Evolutionary conservation across 2,329 filamentous ascomycete genomes (phyloP).

Genomic region (Beauveria sp.): DNA sequence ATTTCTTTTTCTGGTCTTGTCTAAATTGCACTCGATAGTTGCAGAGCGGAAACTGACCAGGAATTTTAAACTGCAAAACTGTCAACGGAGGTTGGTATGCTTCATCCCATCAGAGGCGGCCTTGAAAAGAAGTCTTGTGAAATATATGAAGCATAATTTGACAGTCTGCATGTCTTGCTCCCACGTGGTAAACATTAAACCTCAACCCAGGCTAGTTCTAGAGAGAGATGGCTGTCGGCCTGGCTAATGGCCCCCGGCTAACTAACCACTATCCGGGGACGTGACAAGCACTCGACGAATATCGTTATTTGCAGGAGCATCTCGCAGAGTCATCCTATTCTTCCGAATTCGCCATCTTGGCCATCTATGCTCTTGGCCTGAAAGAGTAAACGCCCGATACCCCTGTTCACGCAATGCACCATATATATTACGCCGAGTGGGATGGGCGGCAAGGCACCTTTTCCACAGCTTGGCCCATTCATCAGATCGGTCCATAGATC

Average conservation of each 20-base stretch:
- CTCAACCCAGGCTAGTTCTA: background rate
- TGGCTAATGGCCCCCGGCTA: background rate
- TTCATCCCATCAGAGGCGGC: background rate
- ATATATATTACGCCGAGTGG: background rate
- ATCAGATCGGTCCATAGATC: constrained; percentile 8
- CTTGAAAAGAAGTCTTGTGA: background rate
- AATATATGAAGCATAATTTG: background rate
- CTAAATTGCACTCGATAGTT: background rate
- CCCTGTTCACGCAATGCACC: background rate
- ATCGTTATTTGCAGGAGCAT: background rate
- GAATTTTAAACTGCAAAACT: too few species aligned
- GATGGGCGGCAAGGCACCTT: background rate
- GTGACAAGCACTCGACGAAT: background rate
- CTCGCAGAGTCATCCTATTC: background rate
- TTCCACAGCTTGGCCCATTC: background rate
- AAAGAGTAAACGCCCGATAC: constrained; percentile 5
- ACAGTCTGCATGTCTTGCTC: constrained; percentile 6
- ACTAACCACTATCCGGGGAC: background rate
- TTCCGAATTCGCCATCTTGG: background rate
- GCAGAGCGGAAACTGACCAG: background rate
- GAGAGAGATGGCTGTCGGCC: background rate
- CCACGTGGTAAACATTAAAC: background rate
- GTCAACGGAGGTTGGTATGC: background rate
- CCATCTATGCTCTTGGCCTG: background rate
- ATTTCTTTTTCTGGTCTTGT: background rate